These are phyloP conservation scores for Selenicereus undatus DNA, from an alignment of 148 eudicot genomes.

Conservation along the genomic window DNA sequence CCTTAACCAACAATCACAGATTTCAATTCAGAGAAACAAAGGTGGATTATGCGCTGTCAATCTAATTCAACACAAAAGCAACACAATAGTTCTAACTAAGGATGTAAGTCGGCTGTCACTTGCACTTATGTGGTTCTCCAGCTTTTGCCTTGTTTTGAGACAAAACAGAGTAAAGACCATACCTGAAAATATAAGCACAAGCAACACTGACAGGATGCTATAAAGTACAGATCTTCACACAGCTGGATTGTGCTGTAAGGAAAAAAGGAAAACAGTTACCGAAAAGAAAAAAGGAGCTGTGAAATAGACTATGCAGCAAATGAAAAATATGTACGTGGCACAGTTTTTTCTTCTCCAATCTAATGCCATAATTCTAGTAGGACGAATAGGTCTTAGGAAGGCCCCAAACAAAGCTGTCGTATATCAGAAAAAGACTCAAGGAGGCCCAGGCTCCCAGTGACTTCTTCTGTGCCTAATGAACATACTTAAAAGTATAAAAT, in stretches of 20 bases:
- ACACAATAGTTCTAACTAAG: not conserved
- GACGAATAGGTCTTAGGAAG: not conserved
- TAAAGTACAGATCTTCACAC: slow-evolving; percentile 11
- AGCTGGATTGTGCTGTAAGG: slow-evolving; percentile 11
- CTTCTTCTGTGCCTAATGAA: not conserved
- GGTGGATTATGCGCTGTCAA: no score
- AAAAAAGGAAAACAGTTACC: not conserved
- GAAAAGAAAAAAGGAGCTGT: not conserved
- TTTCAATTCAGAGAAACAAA: not conserved
- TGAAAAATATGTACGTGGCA: not conserved
- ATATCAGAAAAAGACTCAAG: not conserved
- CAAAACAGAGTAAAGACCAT: not conserved
- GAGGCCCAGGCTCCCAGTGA: no score
- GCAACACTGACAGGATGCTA: not conserved
- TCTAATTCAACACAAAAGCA: not conserved
- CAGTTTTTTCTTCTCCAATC: not conserved
- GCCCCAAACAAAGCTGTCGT: not conserved
- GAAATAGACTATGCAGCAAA: not conserved
- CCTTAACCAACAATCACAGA: not conserved
- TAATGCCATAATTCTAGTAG: not conserved
- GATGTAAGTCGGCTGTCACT: no score
- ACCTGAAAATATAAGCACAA: slow-evolving; percentile 14
- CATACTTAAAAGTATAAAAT: not conserved
- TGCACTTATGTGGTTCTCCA: not conserved
- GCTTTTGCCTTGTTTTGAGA: not conserved